Evolutionary conservation across 371 early-diverging fungal genomes (phyloP).

Genomic region (Mucor indicus): DNA sequence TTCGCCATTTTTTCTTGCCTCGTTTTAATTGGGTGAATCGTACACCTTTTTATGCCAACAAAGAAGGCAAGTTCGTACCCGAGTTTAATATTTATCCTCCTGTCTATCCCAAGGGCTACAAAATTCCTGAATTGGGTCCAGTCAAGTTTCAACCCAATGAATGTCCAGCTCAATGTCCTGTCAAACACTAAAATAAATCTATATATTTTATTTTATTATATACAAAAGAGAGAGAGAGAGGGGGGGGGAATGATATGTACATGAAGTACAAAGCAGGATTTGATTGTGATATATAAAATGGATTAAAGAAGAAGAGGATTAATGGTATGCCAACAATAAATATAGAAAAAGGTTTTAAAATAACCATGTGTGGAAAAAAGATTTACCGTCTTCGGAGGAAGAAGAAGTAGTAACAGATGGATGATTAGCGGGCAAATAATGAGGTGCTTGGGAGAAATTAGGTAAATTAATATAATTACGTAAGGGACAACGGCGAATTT

Average conservation of each 20-base stretch:
- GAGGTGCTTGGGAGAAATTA: constrained; percentile 9
- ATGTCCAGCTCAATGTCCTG: not conserved
- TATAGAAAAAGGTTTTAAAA: constrained; percentile 10
- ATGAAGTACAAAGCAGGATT: not conserved
- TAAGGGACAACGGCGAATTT: constrained; percentile 11
- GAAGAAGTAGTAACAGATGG: not conserved
- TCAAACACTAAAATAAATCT: not conserved
- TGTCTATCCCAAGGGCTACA: constrained; percentile 16
- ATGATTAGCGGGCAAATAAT: not conserved
- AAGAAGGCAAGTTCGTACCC: constrained; percentile 2
- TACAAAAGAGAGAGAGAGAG: not conserved
- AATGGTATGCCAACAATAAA: not conserved
- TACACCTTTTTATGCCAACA: constrained; percentile 1
- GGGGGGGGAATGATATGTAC: not conserved
- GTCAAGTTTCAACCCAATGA: not conserved
- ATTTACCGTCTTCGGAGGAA: constrained; percentile 3
- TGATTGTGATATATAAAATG: not conserved
- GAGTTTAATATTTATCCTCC: constrained; percentile 4
- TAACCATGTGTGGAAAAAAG: constrained; percentile 24
- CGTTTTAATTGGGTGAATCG: not conserved
- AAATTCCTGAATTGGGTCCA: constrained; percentile 15
- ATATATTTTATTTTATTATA: not conserved
- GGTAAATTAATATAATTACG: constrained; percentile 19
- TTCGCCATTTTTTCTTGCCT: not conserved
- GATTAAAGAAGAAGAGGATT: constrained; percentile 3